Conservation (phyloP, 768 basidiomycete species). For the Leccinum imitatum region DNA sequence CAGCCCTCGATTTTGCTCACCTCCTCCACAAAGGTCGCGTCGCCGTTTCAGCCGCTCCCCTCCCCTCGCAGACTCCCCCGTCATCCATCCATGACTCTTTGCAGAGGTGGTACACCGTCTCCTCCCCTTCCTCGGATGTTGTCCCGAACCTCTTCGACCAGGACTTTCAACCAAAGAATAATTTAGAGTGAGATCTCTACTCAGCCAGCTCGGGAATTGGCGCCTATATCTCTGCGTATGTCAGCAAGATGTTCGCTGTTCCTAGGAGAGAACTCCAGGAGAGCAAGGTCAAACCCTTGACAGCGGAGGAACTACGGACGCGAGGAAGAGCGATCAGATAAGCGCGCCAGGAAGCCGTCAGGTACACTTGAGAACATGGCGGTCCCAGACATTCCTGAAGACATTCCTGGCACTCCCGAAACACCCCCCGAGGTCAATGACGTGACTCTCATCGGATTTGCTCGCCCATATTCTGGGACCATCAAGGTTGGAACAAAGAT, state of each 20-base stretch:
- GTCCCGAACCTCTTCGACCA: slow-evolving; percentile 67
- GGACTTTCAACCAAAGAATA: slow-evolving; percentile 63
- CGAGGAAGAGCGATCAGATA: slow-evolving; percentile 58
- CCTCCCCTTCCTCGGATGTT: slow-evolving; percentile 77
- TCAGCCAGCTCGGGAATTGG: slow-evolving; percentile 56
- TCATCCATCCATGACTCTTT: too few species aligned
- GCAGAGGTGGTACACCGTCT: too few species aligned
- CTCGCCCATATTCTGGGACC: slow-evolving; percentile 89
- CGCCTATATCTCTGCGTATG: slow-evolving; percentile 76
- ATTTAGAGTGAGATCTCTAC: slow-evolving; percentile 83
- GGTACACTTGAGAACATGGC: slow-evolving; percentile 19
- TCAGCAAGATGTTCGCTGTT: slow-evolving; percentile 99
- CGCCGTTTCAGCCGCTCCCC: too few species aligned
- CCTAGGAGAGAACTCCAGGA: slow-evolving; percentile 79
- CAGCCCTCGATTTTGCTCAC: too few species aligned
- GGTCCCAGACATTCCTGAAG: slow-evolving; percentile 7
- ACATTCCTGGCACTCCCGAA: slow-evolving; percentile 1
- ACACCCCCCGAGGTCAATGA: slow-evolving; percentile 7
- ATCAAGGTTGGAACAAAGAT: slow-evolving; percentile 64
- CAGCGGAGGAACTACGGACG: slow-evolving; percentile 80
- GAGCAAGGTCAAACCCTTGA: slow-evolving; percentile 74
- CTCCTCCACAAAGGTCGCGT: too few species aligned
- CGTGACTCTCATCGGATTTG: slow-evolving; percentile 88
- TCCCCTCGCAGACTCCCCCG: too few species aligned
- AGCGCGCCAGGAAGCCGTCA: slow-evolving; percentile 35